A percentile compares a stretch with the other conserved stretches of the same genome.
Conservation (phyloP, 202 grass and related monocot species). For the Carex arenaria region DNA sequence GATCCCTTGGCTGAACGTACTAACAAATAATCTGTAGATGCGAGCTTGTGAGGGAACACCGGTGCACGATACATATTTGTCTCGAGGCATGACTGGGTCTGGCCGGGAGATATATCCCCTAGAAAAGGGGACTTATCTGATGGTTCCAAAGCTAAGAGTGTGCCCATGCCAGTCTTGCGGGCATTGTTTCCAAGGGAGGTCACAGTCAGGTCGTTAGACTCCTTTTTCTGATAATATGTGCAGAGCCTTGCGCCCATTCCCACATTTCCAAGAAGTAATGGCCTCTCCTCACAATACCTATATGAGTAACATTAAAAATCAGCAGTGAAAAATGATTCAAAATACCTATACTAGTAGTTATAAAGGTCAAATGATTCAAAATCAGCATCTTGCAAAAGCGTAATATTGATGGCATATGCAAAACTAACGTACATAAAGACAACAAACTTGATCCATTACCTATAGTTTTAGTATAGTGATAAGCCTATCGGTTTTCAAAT, state of each 20-base stretch:
- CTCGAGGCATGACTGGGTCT: slow-evolving; percentile 79
- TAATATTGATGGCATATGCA: too few relatives aligned
- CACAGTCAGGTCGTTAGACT: slow-evolving; percentile 59
- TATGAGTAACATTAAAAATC: not conserved
- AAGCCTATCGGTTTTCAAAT: slow-evolving; percentile 5
- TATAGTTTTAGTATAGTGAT: not conserved
- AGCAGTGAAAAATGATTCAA: not conserved
- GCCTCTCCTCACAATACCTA: slow-evolving; percentile 97
- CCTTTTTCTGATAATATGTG: slow-evolving; percentile 92
- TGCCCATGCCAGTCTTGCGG: slow-evolving; percentile 46
- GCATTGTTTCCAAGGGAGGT: slow-evolving; percentile 49
- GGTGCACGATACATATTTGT: slow-evolving; percentile 95
- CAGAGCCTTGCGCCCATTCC: slow-evolving; percentile 95
- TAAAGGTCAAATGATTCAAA: not conserved
- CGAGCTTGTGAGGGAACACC: slow-evolving; percentile 79
- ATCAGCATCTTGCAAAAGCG: not conserved
- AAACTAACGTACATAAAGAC: not conserved
- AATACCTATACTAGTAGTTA: not conserved
- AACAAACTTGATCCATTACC: not conserved
- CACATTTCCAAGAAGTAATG: slow-evolving; percentile 77
- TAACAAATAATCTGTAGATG: slow-evolving; percentile 79
- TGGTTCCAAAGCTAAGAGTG: slow-evolving; percentile 71
- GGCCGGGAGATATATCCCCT: slow-evolving; percentile 65
- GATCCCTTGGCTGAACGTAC: slow-evolving; percentile 83
- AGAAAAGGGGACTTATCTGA: slow-evolving; percentile 96